phyloP scores from a whole-genome alignment of 352 stramenopile genomes.

The Globisporangium spiculum region DNA sequence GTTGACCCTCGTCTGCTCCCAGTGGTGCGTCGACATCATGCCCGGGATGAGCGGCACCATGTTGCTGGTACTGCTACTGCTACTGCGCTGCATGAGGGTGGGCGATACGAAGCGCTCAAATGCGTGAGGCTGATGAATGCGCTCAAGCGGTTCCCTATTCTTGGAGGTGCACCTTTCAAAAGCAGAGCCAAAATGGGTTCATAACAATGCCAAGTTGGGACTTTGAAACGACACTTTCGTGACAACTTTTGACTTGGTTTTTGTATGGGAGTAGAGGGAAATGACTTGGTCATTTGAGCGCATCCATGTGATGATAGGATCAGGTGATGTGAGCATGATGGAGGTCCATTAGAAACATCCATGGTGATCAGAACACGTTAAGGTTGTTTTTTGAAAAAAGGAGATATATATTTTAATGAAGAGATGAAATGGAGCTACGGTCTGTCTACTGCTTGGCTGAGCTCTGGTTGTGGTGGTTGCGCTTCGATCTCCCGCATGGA shows the following conservation, averaged over 20 bases:
- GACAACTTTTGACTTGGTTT: not conserved
- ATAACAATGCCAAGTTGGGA: not conserved
- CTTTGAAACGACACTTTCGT: not conserved
- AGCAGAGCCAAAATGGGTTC: not conserved
- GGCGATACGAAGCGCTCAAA: not conserved
- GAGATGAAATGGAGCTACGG: constrained; percentile 10
- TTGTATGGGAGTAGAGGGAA: not conserved
- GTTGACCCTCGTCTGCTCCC: constrained; percentile 39
- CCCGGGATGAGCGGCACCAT: constrained; percentile 50
- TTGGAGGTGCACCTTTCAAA: not conserved
- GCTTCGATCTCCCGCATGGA: constrained; percentile 1
- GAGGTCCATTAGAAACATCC: not conserved
- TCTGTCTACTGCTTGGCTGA: constrained; percentile 9
- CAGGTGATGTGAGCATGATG: not conserved
- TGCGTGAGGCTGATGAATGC: not conserved
- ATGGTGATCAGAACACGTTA: not conserved
- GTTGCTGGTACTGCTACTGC: not conserved
- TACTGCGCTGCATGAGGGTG: constrained; percentile 5
- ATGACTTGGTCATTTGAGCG: not conserved
- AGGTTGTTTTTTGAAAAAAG: not conserved
- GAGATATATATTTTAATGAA: constrained; percentile 23
- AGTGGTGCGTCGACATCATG: constrained; percentile 48
- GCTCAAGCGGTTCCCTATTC: not conserved
- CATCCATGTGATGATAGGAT: not conserved
- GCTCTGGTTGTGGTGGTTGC: not conserved